These are phyloP conservation scores for Termitomyces sp. DNA, from an alignment of 768 basidiomycete genomes.

Conservation along the genomic window DNA sequence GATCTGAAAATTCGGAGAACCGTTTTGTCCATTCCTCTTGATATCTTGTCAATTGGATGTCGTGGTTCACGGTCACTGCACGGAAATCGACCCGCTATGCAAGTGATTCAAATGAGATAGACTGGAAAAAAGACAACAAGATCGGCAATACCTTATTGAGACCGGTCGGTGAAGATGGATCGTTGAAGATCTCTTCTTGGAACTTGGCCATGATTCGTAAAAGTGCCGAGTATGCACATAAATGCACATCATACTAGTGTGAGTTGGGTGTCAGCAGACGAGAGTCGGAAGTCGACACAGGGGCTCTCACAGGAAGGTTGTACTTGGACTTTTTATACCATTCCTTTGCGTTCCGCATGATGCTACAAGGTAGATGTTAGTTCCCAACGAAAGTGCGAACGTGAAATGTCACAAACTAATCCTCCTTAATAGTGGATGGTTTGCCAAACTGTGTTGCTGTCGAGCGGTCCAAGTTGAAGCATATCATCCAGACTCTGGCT, in stretches of 20 bases:
- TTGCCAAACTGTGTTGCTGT: conserved; percentile 89
- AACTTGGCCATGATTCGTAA: conserved; percentile 69
- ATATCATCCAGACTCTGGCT: conserved; percentile 86
- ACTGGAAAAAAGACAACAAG: neutral
- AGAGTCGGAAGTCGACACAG: neutral
- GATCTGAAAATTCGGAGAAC: conserved; percentile 59
- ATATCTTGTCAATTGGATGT: conserved; percentile 53
- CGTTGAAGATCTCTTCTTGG: conserved; percentile 76
- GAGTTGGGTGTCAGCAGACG: neutral
- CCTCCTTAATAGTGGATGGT: conserved; percentile 84
- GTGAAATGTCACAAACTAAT: conserved; percentile 48
- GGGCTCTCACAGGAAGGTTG: conserved; percentile 46
- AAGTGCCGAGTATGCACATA: conserved; percentile 70
- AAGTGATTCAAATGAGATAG: conserved; percentile 3
- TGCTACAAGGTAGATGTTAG: conserved; percentile 28
- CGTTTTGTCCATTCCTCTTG: conserved; percentile 64
- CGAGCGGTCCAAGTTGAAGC: conserved; percentile 85
- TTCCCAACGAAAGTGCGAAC: neutral
- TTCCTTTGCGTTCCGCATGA: conserved; percentile 65
- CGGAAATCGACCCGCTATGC: conserved; percentile 64
- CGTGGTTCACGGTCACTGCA: conserved; percentile 56
- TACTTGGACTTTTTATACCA: conserved; percentile 74
- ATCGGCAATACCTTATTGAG: conserved; percentile 56
- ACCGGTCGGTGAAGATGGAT: conserved; percentile 62
- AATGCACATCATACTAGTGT: conserved; percentile 65